Percentiles rank a stretch among this genome's conserved stretches.
Conservation (phyloP, 1,139 yeast species). For the Petasospora rhodanensis region DNA sequence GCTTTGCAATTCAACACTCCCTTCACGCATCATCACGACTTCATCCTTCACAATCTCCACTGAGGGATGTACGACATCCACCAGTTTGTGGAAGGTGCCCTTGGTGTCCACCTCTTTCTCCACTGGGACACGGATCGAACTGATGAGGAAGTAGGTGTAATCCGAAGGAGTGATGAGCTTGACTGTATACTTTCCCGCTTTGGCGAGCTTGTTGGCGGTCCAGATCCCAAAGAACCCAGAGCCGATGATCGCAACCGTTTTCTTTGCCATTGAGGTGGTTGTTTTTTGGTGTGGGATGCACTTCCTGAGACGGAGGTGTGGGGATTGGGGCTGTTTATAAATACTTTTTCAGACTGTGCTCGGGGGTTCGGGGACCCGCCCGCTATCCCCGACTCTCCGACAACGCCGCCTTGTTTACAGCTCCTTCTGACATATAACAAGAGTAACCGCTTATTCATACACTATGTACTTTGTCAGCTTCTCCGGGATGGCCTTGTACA, state of each 20-base stretch:
- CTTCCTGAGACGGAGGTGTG: too few species aligned
- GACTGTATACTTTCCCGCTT: constrained; percentile 2
- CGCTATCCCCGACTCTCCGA: too few species aligned
- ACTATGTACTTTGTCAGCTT: constrained; percentile 64
- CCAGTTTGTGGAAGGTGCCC: constrained; percentile 15
- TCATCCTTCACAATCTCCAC: constrained; percentile 21
- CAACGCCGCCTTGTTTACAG: too few species aligned
- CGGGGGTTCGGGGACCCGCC: too few species aligned
- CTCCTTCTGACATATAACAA: too few species aligned
- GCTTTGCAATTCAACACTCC: constrained; percentile 10
- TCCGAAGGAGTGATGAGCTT: constrained; percentile 13
- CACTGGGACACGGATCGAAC: constrained; percentile 16
- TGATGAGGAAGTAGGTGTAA: constrained; percentile 8
- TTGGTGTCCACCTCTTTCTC: constrained; percentile 14
- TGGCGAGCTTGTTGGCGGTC: constrained; percentile 2
- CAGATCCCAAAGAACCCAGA: constrained; percentile 5
- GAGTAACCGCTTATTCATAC: constrained; percentile 17
- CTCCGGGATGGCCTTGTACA: constrained; percentile 64
- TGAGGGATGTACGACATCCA: constrained; percentile 11
- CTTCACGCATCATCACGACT: constrained; percentile 15
- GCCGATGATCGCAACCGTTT: constrained; percentile 1
- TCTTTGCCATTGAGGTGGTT: too few species aligned
- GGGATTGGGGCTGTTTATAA: too few species aligned
- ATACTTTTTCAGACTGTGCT: too few species aligned
- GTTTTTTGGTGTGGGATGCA: too few species aligned